Conservation (phyloP, 208 protist genomes). For the Herpetomonas samuelpessoai region DNA sequence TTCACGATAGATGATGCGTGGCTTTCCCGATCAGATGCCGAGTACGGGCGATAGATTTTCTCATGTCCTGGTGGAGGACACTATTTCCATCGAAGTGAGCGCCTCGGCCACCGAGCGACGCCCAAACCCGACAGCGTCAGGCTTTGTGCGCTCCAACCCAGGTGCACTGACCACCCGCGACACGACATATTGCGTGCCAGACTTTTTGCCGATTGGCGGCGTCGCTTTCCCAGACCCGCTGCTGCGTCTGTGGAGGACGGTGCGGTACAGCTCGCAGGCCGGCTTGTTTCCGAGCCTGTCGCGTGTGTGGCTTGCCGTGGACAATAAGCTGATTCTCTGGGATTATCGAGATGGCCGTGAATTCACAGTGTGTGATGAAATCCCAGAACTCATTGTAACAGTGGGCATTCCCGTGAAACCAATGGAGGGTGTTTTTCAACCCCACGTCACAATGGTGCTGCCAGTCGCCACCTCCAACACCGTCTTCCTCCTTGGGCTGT, state of each 20-base stretch:
- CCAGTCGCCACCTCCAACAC: constrained; percentile 72
- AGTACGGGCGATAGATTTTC: not conserved
- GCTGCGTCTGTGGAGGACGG: constrained; percentile 57
- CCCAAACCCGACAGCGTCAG: constrained; percentile 44
- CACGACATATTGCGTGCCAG: constrained; percentile 69
- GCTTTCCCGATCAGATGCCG: constrained; percentile 3
- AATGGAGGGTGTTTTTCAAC: constrained; percentile 62
- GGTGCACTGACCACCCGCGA: constrained; percentile 65
- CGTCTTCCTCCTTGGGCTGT: constrained; percentile 77
- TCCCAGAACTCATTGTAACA: constrained; percentile 79
- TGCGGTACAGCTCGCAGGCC: constrained; percentile 61
- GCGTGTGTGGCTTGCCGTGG: constrained; percentile 84
- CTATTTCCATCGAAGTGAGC: constrained; percentile 47
- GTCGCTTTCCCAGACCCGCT: constrained; percentile 76
- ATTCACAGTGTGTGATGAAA: constrained; percentile 81
- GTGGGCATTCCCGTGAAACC: constrained; percentile 67
- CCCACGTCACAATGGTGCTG: constrained; percentile 76
- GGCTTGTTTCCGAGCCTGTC: constrained; percentile 74
- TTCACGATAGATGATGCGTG: not conserved
- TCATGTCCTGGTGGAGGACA: constrained; percentile 50
- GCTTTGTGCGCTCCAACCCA: constrained; percentile 59
- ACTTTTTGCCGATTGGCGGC: constrained; percentile 69
- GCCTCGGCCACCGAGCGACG: constrained; percentile 26
- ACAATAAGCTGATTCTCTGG: constrained; percentile 85
- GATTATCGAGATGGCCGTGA: constrained; percentile 75